Evolutionary conservation across 2,329 filamentous ascomycete genomes (phyloP), one percentile per base, ranked within the genome.

Genomic region (Beauveria caledonica): DNA sequence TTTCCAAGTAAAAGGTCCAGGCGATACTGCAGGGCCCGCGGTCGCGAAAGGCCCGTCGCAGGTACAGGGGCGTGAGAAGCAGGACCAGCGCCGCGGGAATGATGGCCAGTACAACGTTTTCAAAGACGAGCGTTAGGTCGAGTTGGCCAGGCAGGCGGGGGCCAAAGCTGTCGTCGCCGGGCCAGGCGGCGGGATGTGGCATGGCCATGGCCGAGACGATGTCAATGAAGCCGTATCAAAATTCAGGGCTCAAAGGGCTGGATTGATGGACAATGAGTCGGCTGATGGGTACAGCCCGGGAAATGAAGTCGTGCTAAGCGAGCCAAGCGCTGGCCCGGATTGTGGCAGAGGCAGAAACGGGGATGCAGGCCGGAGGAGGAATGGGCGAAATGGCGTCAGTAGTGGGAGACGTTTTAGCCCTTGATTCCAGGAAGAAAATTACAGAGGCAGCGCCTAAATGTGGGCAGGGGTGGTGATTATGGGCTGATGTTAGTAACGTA

Each of bases 111-210:
- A 50, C 15, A 36, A 55, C 36, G 21, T 55, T 36, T 23, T 60
- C 58, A 49, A 60, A 60, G 19, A n/a, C 21, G 9, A 60, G 58
- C 23, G 58, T 53, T 3, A 46, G 42, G n/a, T 60, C 49, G 19
- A 11, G 42, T 15, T 45, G 40, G 25, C 40, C 40, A 4, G 57
- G 48, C 23, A 55, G 10, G 17, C 44, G 33, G 21, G 51, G 44
- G 19, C 58, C 50, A n/a, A 55, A 42, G 0, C 21, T 51, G 48
- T 44, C 23, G 56, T 58, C 48, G 21, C 56, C 56, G 1, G 54
- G 44, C 51, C 39, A 54, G n/a, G 23, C 36, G 11, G 15, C 17
- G 11, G 51, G 23, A 13, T 15, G 51, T 9, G 51, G 17, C 23
- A 29, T 1, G 21, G 21, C 33, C 50, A 53, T 53, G 33, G 15